A percentile compares a stretch with the other conserved stretches of the same genome.
Evolutionary conservation across 306 rosid species (phyloP).

Genomic region (Spatholobus suberectus): DNA sequence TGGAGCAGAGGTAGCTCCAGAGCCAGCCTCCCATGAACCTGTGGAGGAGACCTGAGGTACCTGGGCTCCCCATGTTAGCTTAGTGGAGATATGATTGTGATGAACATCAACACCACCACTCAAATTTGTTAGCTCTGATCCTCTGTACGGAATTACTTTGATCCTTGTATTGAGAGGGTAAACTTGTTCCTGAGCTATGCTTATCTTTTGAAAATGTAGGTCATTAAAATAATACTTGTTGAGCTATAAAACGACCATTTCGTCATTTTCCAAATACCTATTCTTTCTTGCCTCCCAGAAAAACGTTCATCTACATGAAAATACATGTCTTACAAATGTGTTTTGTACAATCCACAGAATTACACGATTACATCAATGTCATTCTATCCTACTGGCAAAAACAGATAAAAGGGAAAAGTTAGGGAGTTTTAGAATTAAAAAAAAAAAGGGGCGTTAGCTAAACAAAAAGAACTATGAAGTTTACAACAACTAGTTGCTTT

Average conservation of each 20-base stretch:
- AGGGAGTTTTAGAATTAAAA: neutral
- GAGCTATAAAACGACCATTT: neutral
- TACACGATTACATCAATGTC: neutral
- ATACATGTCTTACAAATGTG: neutral
- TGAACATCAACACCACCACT: neutral
- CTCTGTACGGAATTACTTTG: neutral
- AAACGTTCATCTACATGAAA: neutral
- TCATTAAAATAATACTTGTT: neutral
- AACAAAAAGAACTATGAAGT: neutral
- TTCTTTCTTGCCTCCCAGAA: neutral
- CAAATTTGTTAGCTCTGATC: neutral
- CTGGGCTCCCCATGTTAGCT: too few species aligned
- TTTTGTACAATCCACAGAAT: neutral
- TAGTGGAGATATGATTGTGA: neutral
- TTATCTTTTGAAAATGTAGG: neutral
- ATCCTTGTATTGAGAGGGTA: neutral
- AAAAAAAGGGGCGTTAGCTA: neutral
- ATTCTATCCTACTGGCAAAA: neutral
- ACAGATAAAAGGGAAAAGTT: neutral
- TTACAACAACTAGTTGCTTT: neutral
- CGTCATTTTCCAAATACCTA: neutral
- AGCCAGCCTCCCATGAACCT: neutral
- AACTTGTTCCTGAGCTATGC: neutral
- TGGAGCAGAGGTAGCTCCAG: slow-evolving; percentile 40
- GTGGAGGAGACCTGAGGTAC: too few species aligned